A percentile compares a stretch with the other conserved stretches of the same genome.
Evolutionary conservation across 441 rosid genomes (phyloP).

Genomic region (Raphanus hybrid): DNA sequence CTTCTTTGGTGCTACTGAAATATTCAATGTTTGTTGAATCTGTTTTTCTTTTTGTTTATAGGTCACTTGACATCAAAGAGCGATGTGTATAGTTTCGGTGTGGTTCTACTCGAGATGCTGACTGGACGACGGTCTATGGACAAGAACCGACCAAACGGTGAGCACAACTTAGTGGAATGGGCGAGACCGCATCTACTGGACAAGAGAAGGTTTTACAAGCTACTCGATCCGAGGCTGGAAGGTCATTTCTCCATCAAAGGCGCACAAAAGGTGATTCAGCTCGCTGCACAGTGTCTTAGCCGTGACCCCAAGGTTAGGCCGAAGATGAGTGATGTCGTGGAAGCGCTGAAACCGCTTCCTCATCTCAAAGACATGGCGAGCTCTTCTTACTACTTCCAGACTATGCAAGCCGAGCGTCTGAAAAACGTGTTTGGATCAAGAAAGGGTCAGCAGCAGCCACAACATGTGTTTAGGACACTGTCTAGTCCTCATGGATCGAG

Average conservation of each 20-base stretch:
- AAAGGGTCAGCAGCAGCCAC: slow-evolving; percentile 46
- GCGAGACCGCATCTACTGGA: too few species aligned
- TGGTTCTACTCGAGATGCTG: too few species aligned
- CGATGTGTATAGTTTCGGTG: slow-evolving; percentile 37
- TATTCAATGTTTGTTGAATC: too few species aligned
- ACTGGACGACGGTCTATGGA: too few species aligned
- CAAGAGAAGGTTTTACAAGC: too few species aligned
- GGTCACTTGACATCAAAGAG: slow-evolving; percentile 66
- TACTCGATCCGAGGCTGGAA: too few species aligned
- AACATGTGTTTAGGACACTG: slow-evolving; percentile 46
- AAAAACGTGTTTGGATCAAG: slow-evolving; percentile 25
- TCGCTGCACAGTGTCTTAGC: slow-evolving; percentile 87
- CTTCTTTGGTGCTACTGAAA: slow-evolving; percentile 11
- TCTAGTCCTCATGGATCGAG: slow-evolving; percentile 47
- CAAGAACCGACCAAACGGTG: too few species aligned
- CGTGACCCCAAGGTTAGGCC: slow-evolving; percentile 93
- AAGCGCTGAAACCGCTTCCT: slow-evolving; percentile 77
- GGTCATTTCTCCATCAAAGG: too few species aligned
- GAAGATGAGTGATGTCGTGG: slow-evolving; percentile 85
- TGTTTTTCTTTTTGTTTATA: background rate
- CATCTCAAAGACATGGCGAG: slow-evolving; percentile 92
- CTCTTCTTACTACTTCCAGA: slow-evolving; percentile 84
- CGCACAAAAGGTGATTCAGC: slow-evolving; percentile 81
- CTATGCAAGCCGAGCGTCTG: slow-evolving; percentile 67
- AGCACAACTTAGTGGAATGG: too few species aligned